Conservation (phyloP, 2,329 filamentous ascomycete genomes). For the Talaromyces rugulosus region DNA sequence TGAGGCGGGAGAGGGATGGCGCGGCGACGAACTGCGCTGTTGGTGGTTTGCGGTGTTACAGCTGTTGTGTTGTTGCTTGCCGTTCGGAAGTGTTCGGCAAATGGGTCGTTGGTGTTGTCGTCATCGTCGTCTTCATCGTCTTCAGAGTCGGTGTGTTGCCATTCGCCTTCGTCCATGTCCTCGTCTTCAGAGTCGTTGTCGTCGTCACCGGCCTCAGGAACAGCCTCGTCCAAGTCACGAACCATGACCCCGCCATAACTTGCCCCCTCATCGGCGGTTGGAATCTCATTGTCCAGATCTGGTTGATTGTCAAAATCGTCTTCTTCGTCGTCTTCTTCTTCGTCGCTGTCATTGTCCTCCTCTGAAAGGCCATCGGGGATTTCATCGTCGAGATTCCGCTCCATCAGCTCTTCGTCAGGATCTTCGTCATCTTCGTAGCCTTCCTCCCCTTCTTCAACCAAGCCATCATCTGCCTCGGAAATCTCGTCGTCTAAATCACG, state of each 20-base stretch:
- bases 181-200: slow-evolving; percentile 41
- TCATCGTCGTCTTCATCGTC: slow-evolving; percentile 50
- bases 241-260: slow-evolving; percentile 57
- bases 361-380: slow-evolving; percentile 60
- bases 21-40: not conserved
- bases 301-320: slow-evolving; percentile 41
- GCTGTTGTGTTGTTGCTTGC: slow-evolving; percentile 7
- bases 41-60: not conserved
- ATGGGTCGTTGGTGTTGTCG: slow-evolving; percentile 29
- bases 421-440: slow-evolving; percentile 53
- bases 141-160: slow-evolving; percentile 76
- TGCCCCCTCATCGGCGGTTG: slow-evolving; percentile 50
- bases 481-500: slow-evolving; percentile 45
- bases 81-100: slow-evolving; percentile 26
- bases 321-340: slow-evolving; percentile 37
- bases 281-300: slow-evolving; percentile 58
- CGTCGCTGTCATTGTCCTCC: slow-evolving; percentile 40
- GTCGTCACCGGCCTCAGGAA: slow-evolving; percentile 57
- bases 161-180: slow-evolving; percentile 51
- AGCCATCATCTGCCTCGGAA: slow-evolving; percentile 39
- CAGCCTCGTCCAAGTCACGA: slow-evolving; percentile 66
- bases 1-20: slow-evolving; percentile 23
- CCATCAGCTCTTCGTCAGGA: slow-evolving; percentile 45
- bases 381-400: slow-evolving; percentile 67
- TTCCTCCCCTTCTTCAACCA: slow-evolving; percentile 41